Evolutionary conservation across 2,329 filamentous ascomycete genomes (phyloP).

Genomic region (Annulohypoxylon truncatum): DNA sequence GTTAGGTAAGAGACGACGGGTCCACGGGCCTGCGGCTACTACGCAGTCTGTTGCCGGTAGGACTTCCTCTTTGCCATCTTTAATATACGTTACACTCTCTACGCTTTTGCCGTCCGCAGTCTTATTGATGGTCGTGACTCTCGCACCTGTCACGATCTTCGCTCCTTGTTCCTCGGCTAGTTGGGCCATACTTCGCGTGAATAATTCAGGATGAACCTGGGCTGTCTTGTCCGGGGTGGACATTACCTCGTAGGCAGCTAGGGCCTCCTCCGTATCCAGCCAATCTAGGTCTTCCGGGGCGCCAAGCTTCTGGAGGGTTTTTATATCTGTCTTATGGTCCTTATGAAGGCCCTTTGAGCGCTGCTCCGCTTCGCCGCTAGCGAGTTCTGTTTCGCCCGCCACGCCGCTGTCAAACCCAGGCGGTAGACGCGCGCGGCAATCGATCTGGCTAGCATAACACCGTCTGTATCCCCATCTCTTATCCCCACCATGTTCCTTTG

Average conservation of each 20-base stretch:
- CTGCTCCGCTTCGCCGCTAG: slow-evolving; percentile 9
- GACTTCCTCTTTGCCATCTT: slow-evolving; percentile 43
- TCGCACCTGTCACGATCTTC: slow-evolving; percentile 58
- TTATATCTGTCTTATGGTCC: slow-evolving; percentile 47
- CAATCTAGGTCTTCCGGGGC: slow-evolving; percentile 74
- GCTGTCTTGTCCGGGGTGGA: slow-evolving; percentile 71
- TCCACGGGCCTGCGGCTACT: slow-evolving; percentile 61
- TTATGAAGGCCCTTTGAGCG: slow-evolving; percentile 47
- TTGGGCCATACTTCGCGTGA: slow-evolving; percentile 77
- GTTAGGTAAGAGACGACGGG: slow-evolving; percentile 55
- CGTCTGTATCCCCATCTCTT: slow-evolving; percentile 77
- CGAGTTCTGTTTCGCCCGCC: background rate
- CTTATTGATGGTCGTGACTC: slow-evolving; percentile 46
- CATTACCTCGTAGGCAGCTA: slow-evolving; percentile 51
- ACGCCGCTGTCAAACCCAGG: slow-evolving; percentile 30
- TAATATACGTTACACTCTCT: slow-evolving; percentile 48
- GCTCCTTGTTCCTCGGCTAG: slow-evolving; percentile 72
- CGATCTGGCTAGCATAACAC: slow-evolving; percentile 50
- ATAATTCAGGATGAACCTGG: slow-evolving; percentile 82
- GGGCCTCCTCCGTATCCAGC: slow-evolving; percentile 67
- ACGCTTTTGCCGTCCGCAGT: slow-evolving; percentile 38
- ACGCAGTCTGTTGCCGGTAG: slow-evolving; percentile 49
- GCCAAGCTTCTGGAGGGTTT: slow-evolving; percentile 45
- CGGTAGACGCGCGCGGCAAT: slow-evolving; percentile 48
- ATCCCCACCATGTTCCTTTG: slow-evolving; percentile 74